phyloP scores from a whole-genome alignment of 164 flowering plant genomes.

The Aristolochia californica region DNA sequence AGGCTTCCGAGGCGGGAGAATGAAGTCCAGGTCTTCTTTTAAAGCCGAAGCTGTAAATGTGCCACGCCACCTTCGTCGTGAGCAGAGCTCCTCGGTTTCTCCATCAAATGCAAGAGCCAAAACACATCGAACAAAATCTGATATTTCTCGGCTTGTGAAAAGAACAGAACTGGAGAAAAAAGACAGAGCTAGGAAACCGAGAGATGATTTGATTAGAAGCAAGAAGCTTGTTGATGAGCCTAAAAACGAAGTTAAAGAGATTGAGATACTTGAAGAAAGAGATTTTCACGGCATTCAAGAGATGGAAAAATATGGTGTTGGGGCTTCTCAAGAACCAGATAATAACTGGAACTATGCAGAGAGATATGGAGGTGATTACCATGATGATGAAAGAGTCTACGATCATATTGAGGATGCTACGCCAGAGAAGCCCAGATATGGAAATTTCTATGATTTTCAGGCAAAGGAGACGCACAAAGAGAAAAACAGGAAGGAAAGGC shows the following conservation, averaged over 20 bases:
- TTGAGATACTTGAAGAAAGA: constrained; percentile 13
- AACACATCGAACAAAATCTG: constrained; percentile 36
- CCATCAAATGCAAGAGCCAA: constrained; percentile 17
- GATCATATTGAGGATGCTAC: constrained; percentile 8
- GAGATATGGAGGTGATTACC: constrained; percentile 21
- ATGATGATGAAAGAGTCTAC: constrained; percentile 11
- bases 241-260: constrained; percentile 10
- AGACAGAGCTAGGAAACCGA: constrained; percentile 9
- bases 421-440: constrained; percentile 9
- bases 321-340: background rate
- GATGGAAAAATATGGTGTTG: constrained; percentile 7
- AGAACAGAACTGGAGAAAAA: constrained; percentile 15
- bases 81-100: constrained; percentile 14
- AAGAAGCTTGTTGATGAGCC: constrained; percentile 5
- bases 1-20: constrained; percentile 43
- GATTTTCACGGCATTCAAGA: constrained; percentile 8
- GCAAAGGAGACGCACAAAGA: constrained; percentile 6
- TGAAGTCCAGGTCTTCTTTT: constrained; percentile 17
- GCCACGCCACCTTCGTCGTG: constrained; percentile 16
- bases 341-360: constrained; percentile 13
- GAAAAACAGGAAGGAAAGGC: constrained; percentile 10
- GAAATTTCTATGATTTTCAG: background rate
- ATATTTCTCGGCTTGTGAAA: constrained; percentile 16
- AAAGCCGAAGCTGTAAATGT: constrained; percentile 15
- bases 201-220: constrained; percentile 18